Evolutionary conservation across 2,329 filamentous ascomycete species (phyloP).

Genomic region (Scytalidium sp.): DNA sequence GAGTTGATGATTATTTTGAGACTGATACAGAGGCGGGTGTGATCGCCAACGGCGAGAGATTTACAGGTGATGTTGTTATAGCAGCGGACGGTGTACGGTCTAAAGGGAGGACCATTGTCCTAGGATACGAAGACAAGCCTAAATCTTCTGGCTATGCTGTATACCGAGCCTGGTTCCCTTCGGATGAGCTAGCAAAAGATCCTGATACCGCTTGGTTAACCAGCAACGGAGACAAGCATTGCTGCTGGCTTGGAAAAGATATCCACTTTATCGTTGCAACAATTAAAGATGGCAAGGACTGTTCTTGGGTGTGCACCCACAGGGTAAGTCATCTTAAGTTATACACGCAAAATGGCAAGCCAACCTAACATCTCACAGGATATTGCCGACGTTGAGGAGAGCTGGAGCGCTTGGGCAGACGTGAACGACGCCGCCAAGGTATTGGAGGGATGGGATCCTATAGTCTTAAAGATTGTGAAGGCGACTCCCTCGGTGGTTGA

Average conservation of each 20-base stretch:
- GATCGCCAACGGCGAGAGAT: conserved; percentile 46
- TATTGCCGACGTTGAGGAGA: conserved; percentile 43
- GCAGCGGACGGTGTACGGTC: conserved; percentile 37
- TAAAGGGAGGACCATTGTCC: conserved; percentile 23
- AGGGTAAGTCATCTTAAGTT: conserved; percentile 30
- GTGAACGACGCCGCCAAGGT: conserved; percentile 12
- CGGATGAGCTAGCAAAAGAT: conserved; percentile 26
- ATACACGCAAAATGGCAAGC: too few relatives aligned
- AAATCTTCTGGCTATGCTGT: conserved; percentile 41
- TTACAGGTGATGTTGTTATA: conserved; percentile 36
- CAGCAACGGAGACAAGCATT: conserved; percentile 44
- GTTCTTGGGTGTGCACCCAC: conserved; percentile 54
- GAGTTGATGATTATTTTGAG: conserved; percentile 49
- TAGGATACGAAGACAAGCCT: conserved; percentile 37
- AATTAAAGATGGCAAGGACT: conserved; percentile 49
- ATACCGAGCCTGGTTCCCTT: conserved; percentile 35
- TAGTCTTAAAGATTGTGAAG: conserved; percentile 20
- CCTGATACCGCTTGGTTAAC: conserved; percentile 30
- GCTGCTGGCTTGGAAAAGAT: conserved; percentile 38
- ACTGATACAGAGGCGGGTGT: conserved; percentile 43
- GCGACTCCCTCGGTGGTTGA: conserved; percentile 23
- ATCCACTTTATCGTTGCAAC: conserved; percentile 50
- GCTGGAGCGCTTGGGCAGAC: conserved; percentile 31
- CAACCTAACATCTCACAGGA: conserved; percentile 8
- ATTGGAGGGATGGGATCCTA: conserved; percentile 19